Evolutionary conservation across 2,329 filamentous ascomycete genomes (phyloP).

Genomic region (Xylaria sp.): DNA sequence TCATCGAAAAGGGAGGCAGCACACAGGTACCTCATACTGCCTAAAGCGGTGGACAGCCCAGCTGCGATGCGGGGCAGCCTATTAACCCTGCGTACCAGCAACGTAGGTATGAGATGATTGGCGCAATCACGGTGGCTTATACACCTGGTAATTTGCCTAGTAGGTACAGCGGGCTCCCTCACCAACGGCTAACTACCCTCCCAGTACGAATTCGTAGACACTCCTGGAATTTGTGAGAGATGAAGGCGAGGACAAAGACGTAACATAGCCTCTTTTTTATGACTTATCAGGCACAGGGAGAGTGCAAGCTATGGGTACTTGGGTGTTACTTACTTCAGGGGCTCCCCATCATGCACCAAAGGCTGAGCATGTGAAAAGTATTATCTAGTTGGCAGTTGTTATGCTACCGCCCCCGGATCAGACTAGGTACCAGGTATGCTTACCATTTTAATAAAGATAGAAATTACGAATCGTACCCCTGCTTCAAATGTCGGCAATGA

Average conservation of each 20-base stretch:
- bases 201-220: too few species aligned
- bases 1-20: slow-evolving; percentile 10
- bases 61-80: slow-evolving; percentile 42
- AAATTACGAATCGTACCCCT: neutral
- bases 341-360: neutral
- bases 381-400: neutral
- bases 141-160: neutral
- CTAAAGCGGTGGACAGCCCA: slow-evolving; percentile 1
- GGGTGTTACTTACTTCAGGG: neutral
- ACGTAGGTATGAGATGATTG: slow-evolving; percentile 11
- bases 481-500: neutral
- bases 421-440: too few species aligned
- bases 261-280: neutral
- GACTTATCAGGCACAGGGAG: too few species aligned
- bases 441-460: neutral
- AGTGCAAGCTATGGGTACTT: neutral
- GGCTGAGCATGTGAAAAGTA: slow-evolving; percentile 8
- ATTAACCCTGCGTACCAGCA: slow-evolving; percentile 23
- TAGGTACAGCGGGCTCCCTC: slow-evolving; percentile 21
- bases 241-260: neutral
- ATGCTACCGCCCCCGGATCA: neutral
- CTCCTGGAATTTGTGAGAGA: neutral
- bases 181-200: neutral
- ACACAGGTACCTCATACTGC: slow-evolving; percentile 8
- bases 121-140: slow-evolving; percentile 25